These are phyloP conservation scores for Heracleum sosnowskyi DNA, from an alignment of 129 eudicot genomes.

Conservation along the genomic window DNA sequence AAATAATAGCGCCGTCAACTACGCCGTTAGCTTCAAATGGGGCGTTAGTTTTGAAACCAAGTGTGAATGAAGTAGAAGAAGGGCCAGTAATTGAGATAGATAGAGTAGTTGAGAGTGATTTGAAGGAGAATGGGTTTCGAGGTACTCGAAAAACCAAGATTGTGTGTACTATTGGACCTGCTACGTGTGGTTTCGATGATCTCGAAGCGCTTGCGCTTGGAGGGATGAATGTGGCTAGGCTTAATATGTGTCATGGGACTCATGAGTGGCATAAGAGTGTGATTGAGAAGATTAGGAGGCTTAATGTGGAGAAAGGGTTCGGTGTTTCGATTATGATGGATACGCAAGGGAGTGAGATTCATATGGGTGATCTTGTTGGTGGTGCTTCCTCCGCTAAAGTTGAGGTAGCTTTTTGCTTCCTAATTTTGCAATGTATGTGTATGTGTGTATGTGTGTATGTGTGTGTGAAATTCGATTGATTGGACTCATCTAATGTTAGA, in stretches of 20 bases:
- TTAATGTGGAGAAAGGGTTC: constrained; percentile 74
- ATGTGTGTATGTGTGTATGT: too few relatives aligned
- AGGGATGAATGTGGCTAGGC: constrained; percentile 87
- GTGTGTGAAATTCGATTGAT: not conserved
- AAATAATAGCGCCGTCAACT: not conserved
- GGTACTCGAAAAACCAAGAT: constrained; percentile 81
- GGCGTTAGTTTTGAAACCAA: not conserved
- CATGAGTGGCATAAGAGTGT: constrained; percentile 77
- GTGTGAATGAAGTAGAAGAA: not conserved
- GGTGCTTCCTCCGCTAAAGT: constrained; percentile 70
- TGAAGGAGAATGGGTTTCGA: constrained; percentile 83
- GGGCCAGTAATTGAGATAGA: constrained; percentile 44
- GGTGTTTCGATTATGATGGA: constrained; percentile 91
- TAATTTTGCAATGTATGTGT: not conserved
- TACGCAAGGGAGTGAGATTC: constrained; percentile 93
- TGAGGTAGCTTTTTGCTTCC: constrained; percentile 37
- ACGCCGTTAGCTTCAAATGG: not conserved
- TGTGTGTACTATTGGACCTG: constrained; percentile 80
- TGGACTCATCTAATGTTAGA: not conserved
- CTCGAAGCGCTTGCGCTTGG: constrained; percentile 80
- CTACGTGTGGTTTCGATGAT: constrained; percentile 56
- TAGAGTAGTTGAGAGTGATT: constrained; percentile 58
- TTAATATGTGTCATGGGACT: constrained; percentile 87
- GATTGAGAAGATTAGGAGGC: constrained; percentile 55
- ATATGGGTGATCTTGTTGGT: constrained; percentile 92